Conservation (phyloP, 2,329 filamentous ascomycete genomes). For the Aureobasidium sp. region DNA sequence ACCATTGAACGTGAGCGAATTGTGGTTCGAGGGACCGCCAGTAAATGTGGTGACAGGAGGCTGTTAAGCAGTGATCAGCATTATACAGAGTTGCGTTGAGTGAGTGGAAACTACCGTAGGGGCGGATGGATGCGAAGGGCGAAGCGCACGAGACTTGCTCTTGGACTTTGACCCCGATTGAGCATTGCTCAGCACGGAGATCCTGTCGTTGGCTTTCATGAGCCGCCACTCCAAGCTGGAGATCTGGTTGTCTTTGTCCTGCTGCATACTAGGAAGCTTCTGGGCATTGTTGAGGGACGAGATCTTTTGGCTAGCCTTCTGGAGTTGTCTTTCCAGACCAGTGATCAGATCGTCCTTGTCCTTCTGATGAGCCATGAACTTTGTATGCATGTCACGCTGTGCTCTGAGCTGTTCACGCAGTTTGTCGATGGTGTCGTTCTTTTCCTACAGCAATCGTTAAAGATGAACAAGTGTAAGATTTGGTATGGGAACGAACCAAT, state of each 20-base stretch:
- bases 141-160: background rate
- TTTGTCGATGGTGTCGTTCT: conserved; percentile 8
- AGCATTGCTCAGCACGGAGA: too few relatives aligned
- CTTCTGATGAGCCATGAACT: background rate
- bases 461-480: too few relatives aligned
- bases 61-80: too few relatives aligned
- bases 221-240: too few relatives aligned
- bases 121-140: background rate
- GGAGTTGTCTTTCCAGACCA: background rate
- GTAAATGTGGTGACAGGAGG: background rate
- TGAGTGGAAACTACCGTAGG: too few relatives aligned
- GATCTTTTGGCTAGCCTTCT: background rate
- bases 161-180: too few relatives aligned
- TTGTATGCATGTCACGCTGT: background rate
- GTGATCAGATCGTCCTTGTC: background rate
- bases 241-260: too few relatives aligned
- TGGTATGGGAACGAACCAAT: too few relatives aligned
- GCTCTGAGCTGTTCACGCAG: background rate
- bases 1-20: conserved; percentile 6
- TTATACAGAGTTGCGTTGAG: background rate
- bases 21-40: conserved; percentile 3
- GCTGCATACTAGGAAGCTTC: too few relatives aligned
- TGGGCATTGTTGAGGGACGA: background rate
- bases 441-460: background rate
- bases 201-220: too few relatives aligned